Evolutionary conservation across 345 rosid species (phyloP).

Genomic region (Microthlaspi erraticum): DNA sequence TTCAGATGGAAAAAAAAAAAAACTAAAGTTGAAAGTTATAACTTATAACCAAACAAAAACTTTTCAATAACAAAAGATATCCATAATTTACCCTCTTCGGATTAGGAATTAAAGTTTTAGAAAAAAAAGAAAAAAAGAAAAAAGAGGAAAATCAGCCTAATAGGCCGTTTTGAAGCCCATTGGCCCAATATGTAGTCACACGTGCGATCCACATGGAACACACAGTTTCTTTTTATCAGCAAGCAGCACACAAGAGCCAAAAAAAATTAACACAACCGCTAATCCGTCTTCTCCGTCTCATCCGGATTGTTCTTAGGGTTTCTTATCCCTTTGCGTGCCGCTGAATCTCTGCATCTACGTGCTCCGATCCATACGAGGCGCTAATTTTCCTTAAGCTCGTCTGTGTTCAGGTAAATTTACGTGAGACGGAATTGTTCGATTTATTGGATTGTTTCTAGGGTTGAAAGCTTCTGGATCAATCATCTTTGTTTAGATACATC

Average conservation of each 20-base stretch:
- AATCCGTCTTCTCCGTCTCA: constrained; percentile 35
- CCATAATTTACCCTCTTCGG: neutral
- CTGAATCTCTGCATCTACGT: constrained; percentile 29
- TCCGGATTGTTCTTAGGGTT: constrained; percentile 37
- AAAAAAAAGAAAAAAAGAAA: neutral
- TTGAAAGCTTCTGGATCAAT: neutral
- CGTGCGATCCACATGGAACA: constrained; percentile 14
- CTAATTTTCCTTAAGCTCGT: neutral
- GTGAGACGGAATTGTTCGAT: neutral
- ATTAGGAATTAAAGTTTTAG: neutral
- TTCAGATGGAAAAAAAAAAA: too few relatives aligned
- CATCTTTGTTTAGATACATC: constrained; percentile 10
- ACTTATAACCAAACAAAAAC: too few relatives aligned
- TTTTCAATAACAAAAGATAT: too few relatives aligned
- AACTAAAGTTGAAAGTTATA: too few relatives aligned
- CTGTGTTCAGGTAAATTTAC: constrained; percentile 24
- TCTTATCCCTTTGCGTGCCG: constrained; percentile 12
- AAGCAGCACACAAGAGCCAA: constrained; percentile 11
- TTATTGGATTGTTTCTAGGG: neutral
- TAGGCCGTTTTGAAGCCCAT: constrained; percentile 1
- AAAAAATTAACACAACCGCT: constrained; percentile 30
- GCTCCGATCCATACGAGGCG: neutral
- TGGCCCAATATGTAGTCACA: constrained; percentile 25
- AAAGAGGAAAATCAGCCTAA: neutral
- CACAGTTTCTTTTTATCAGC: constrained; percentile 22